These are phyloP conservation scores for Curvularia sp. DNA, from an alignment of 2,329 filamentous ascomycete genomes.

Conservation along the genomic window DNA sequence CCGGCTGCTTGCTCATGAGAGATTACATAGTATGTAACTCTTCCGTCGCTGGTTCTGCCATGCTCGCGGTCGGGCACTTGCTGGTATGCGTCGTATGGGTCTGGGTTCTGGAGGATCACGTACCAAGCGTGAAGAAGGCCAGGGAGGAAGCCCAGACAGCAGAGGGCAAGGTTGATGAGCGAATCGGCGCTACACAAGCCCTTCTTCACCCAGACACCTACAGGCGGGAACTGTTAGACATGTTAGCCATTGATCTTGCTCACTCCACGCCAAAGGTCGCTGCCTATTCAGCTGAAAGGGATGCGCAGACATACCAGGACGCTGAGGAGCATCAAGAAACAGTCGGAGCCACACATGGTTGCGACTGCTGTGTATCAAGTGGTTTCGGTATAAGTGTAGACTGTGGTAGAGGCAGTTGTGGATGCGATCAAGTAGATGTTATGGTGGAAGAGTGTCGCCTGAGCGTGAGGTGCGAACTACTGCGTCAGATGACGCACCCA, in stretches of 20 bases:
- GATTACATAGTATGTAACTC: slow-evolving; percentile 40
- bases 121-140: slow-evolving; percentile 97
- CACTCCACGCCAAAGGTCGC: slow-evolving; percentile 1
- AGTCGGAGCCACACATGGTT: slow-evolving; percentile 66
- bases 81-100: slow-evolving; percentile 69
- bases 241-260: slow-evolving; percentile 9
- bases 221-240: slow-evolving; percentile 15
- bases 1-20: slow-evolving; percentile 50
- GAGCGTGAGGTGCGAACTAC: slow-evolving; percentile 9
- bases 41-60: slow-evolving; percentile 40
- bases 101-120: slow-evolving; percentile 91
- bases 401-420: not conserved
- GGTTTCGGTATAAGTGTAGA: not conserved
- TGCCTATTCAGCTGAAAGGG: slow-evolving; percentile 21
- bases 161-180: slow-evolving; percentile 93
- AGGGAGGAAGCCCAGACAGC: slow-evolving; percentile 67
- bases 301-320: slow-evolving; percentile 60
- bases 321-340: slow-evolving; percentile 67
- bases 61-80: slow-evolving; percentile 62
- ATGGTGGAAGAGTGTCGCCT: slow-evolving; percentile 16
- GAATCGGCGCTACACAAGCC: slow-evolving; percentile 93
- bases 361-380: slow-evolving; percentile 5
- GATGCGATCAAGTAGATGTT: slow-evolving; percentile 8
- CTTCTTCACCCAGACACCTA: slow-evolving; percentile 90
- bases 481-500: slow-evolving; percentile 21